phyloP scores from a whole-genome alignment of 352 stramenopile genomes.

The Globisporangium apiculatum region DNA sequence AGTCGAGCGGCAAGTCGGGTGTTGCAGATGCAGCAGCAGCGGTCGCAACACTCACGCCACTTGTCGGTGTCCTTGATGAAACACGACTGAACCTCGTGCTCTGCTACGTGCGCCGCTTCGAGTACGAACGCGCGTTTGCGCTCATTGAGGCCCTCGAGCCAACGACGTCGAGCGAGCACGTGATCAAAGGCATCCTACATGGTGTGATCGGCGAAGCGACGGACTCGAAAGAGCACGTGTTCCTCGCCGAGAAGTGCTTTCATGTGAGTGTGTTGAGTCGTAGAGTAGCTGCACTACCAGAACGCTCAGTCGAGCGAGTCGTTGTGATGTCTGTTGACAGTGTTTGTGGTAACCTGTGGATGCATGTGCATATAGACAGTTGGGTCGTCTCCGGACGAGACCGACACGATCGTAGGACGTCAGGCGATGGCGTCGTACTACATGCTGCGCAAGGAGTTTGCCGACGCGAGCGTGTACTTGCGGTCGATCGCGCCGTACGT shows the following conservation, averaged over 20 bases:
- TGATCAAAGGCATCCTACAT: conserved; percentile 57
- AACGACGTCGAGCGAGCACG: conserved; percentile 25
- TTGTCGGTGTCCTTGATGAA: conserved; percentile 39
- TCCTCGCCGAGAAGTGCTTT: conserved; percentile 67
- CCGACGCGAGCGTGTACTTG: conserved; percentile 59
- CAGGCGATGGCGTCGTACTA: conserved; percentile 71
- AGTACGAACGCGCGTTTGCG: conserved; percentile 44
- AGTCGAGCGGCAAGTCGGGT: neutral
- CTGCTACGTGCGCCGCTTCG: conserved; percentile 33
- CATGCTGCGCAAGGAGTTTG: conserved; percentile 57
- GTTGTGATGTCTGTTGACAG: neutral
- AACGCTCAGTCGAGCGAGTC: too few relatives aligned
- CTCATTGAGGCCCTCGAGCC: conserved; percentile 56
- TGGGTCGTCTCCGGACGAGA: conserved; percentile 33
- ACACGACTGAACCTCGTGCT: conserved; percentile 51
- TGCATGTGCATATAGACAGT: conserved; percentile 11
- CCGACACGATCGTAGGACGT: conserved; percentile 58
- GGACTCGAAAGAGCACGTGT: conserved; percentile 57
- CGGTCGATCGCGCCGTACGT: conserved; percentile 58
- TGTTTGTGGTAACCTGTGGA: too few relatives aligned
- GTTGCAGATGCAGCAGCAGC: neutral
- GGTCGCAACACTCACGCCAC: conserved; percentile 18
- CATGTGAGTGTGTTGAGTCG: conserved; percentile 18
- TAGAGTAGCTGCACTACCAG: too few relatives aligned
- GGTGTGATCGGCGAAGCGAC: conserved; percentile 53